Conservation (phyloP, 2,329 filamentous ascomycete species). For the Cladobotryum mycophilum region DNA sequence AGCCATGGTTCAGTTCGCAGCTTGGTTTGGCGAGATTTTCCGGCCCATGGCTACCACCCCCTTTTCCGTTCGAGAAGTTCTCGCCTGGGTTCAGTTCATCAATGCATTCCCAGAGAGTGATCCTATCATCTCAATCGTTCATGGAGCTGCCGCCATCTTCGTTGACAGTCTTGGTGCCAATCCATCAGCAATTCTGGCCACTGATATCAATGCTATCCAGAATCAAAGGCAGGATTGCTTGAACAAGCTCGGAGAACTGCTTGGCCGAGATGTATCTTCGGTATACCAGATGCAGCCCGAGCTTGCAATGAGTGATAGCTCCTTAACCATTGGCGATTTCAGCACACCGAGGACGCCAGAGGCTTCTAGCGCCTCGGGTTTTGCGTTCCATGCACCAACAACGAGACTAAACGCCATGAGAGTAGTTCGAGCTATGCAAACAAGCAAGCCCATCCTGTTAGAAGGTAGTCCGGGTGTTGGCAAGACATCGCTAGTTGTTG, state of each 20-base stretch:
- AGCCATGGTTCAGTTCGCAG: slow-evolving; percentile 76
- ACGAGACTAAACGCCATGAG: slow-evolving; percentile 87
- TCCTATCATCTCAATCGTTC: slow-evolving; percentile 48
- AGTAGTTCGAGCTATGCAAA: slow-evolving; percentile 80
- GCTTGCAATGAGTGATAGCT: slow-evolving; percentile 45
- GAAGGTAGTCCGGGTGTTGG: slow-evolving; percentile 98
- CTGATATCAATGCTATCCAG: slow-evolving; percentile 61
- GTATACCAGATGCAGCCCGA: slow-evolving; percentile 60
- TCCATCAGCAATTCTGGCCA: slow-evolving; percentile 77
- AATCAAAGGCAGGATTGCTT: slow-evolving; percentile 69
- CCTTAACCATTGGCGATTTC: slow-evolving; percentile 68
- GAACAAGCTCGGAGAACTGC: slow-evolving; percentile 60
- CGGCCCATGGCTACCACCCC: slow-evolving; percentile 66
- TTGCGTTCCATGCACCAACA: slow-evolving; percentile 79
- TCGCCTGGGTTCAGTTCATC: slow-evolving; percentile 91
- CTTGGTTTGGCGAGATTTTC: slow-evolving; percentile 86
- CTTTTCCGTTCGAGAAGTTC: slow-evolving; percentile 85
- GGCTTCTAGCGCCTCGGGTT: slow-evolving; percentile 26
- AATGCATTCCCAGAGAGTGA: slow-evolving; percentile 56
- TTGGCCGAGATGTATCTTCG: slow-evolving; percentile 53
- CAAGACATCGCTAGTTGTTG: slow-evolving; percentile 88
- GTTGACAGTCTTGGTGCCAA: slow-evolving; percentile 94
- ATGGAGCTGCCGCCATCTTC: slow-evolving; percentile 92
- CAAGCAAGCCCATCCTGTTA: slow-evolving; percentile 84
- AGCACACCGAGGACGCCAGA: slow-evolving; percentile 49